Percentiles rank a stretch among this genome's conserved stretches.
These are phyloP conservation scores for Leishmania aethiopica DNA, from an alignment of 208 protist species.

Conservation along the genomic window DNA sequence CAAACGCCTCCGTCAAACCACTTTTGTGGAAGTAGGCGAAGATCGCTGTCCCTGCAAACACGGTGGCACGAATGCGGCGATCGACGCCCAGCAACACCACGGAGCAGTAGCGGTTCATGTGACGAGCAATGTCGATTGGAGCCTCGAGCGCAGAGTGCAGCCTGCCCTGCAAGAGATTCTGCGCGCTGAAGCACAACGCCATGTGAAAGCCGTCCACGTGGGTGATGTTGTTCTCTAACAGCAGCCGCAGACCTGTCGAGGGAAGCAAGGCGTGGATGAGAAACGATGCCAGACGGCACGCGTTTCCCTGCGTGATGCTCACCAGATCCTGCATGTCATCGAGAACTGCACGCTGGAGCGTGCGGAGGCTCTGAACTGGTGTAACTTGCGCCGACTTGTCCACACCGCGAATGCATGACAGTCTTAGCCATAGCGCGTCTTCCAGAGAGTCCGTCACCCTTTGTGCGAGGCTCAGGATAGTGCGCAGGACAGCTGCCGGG, in stretches of 20 bases:
- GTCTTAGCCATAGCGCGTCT: constrained; percentile 68
- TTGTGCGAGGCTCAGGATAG: constrained; percentile 37
- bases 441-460: constrained; percentile 65
- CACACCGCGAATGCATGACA: constrained; percentile 43
- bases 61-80: constrained; percentile 27
- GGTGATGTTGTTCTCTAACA: constrained; percentile 61
- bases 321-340: constrained; percentile 80
- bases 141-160: constrained; percentile 47
- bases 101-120: constrained; percentile 61
- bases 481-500: constrained; percentile 25
- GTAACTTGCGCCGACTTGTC: constrained; percentile 41
- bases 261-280: constrained; percentile 74
- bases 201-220: constrained; percentile 82
- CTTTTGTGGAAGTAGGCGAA: constrained; percentile 79
- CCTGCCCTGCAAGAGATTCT: constrained; percentile 44
- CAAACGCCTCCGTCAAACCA: constrained; percentile 59
- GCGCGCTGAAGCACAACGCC: constrained; percentile 70
- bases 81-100: constrained; percentile 60
- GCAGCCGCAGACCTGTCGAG: constrained; percentile 66
- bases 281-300: constrained; percentile 67
- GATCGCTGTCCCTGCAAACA: constrained; percentile 50
- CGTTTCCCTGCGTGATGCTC: constrained; percentile 49
- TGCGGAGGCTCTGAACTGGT: constrained; percentile 58
- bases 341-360: constrained; percentile 61
- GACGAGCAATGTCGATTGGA: constrained; percentile 59